Conservation (phyloP, 495 filamentous ascomycete species). For the Penicillium maclennaniae region DNA sequence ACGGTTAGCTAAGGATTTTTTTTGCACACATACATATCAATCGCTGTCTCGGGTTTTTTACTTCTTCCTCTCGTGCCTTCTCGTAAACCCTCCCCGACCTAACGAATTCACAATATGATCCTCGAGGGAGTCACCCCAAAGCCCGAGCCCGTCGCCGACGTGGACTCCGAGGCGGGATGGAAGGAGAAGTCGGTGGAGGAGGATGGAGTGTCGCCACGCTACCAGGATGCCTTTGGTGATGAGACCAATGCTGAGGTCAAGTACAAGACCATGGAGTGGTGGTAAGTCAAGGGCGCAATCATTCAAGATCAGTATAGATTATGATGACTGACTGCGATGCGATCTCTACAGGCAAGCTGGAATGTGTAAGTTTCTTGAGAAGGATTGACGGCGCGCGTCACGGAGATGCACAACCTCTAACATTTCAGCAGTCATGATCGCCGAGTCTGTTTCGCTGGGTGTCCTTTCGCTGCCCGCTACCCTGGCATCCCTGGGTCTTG, state of each 20-base stretch:
- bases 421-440: constrained; percentile 48
- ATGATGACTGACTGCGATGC: background rate
- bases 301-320: background rate
- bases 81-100: background rate
- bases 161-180: constrained; percentile 21
- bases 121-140: constrained; percentile 15
- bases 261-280: constrained; percentile 44
- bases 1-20: constrained; percentile 12
- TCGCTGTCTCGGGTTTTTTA: background rate
- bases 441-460: constrained; percentile 61
- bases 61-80: background rate
- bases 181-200: constrained; percentile 16
- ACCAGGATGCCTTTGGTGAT: constrained; percentile 36
- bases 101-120: constrained; percentile 13
- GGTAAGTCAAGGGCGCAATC: constrained; percentile 20
- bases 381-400: background rate
- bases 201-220: constrained; percentile 6
- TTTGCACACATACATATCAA: constrained; percentile 19
- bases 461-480: constrained; percentile 56
- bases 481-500: constrained; percentile 57
- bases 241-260: constrained; percentile 37
- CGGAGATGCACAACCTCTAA: constrained; percentile 3
- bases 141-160: constrained; percentile 4
- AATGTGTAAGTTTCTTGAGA: constrained; percentile 22
- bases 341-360: constrained; percentile 23